Conservation (phyloP, 2,329 filamentous ascomycete species). For the Pseudogymnoascus sp. region DNA sequence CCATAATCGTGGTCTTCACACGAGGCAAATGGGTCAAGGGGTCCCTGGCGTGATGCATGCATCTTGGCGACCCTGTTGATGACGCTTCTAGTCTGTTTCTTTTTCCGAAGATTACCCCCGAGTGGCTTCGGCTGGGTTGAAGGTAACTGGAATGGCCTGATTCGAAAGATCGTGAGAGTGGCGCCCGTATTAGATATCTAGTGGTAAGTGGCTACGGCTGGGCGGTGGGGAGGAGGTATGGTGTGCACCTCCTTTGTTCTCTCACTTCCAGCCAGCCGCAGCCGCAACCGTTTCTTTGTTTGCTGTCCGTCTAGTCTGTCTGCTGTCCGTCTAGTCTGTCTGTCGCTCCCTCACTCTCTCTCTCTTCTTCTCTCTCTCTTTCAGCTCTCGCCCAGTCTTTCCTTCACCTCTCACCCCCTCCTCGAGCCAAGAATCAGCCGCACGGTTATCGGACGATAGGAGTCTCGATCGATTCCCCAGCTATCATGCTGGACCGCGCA, state of each 20-base stretch:
- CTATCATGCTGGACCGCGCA: not conserved
- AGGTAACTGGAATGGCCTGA: not conserved
- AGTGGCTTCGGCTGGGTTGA: not conserved
- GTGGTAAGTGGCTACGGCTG: not conserved
- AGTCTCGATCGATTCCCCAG: not conserved
- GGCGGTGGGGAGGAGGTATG: not conserved
- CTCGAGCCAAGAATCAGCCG: not conserved
- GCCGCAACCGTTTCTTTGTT: not conserved
- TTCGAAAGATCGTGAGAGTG: not conserved
- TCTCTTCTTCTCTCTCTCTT: not conserved
- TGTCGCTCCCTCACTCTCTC: not conserved
- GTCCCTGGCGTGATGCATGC: not conserved
- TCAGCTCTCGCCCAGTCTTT: not conserved
- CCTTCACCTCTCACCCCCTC: not conserved
- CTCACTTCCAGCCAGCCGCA: not conserved
- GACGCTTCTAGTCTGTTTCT: not conserved
- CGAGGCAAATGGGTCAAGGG: not conserved
- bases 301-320: not conserved
- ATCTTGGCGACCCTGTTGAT: not conserved
- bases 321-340: not conserved
- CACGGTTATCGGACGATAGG: not conserved
- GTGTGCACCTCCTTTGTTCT: not conserved
- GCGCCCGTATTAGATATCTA: not conserved
- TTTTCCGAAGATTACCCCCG: not conserved
- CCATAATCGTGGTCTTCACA: not conserved